Conservation (phyloP, 495 filamentous ascomycete genomes). For the Penicillium bialowiezense region DNA sequence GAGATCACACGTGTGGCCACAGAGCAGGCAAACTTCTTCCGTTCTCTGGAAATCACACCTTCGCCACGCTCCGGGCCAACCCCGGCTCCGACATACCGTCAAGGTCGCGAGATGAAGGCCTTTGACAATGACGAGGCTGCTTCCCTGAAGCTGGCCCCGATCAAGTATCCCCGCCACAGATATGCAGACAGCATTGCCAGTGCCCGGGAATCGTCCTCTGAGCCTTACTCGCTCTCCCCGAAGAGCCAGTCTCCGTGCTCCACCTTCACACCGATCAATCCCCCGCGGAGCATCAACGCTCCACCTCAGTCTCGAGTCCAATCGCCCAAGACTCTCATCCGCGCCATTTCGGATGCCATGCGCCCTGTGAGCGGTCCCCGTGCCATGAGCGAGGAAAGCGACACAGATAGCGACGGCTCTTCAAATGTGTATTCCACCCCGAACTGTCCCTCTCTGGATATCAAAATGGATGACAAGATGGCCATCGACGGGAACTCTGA, state of each 20-base stretch:
- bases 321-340: slow-evolving; percentile 12
- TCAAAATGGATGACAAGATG: background rate
- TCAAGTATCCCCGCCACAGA: slow-evolving; percentile 12
- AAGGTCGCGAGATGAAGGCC: slow-evolving; percentile 1
- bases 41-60: slow-evolving; percentile 26
- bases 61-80: slow-evolving; percentile 8
- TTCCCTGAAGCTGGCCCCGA: background rate
- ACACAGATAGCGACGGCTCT: slow-evolving; percentile 11
- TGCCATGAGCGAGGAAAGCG: slow-evolving; percentile 9
- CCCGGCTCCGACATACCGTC: slow-evolving; percentile 5
- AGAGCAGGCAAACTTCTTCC: slow-evolving; percentile 49
- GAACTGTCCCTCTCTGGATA: background rate
- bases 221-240: slow-evolving; percentile 31
- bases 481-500: background rate
- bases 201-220: slow-evolving; percentile 24
- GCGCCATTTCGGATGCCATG: background rate
- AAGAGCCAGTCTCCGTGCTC: slow-evolving; percentile 19
- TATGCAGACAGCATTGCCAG: slow-evolving; percentile 24
- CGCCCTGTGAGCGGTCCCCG: background rate
- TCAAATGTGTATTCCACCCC: slow-evolving; percentile 2
- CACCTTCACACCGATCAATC: slow-evolving; percentile 35
- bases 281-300: slow-evolving; percentile 24
- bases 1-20: slow-evolving; percentile 56
- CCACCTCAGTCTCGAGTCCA: background rate
- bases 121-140: background rate